phyloP scores from a whole-genome alignment of 139 green algal genomes.

The Micromonas commoda region DNA sequence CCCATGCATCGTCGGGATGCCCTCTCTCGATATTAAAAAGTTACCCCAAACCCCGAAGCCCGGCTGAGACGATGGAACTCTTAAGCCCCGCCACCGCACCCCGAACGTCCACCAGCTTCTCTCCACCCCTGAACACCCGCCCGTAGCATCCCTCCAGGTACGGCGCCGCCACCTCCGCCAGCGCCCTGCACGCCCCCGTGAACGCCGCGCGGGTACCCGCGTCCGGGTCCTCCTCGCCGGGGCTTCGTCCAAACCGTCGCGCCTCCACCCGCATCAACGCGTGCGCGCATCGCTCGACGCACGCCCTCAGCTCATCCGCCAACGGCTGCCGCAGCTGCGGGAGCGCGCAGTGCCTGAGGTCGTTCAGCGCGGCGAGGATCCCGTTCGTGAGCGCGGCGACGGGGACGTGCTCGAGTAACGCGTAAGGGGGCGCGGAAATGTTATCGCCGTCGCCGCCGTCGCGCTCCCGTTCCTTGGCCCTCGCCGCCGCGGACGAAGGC shows the following conservation, averaged over 20 bases:
- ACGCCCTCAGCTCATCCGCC: background rate
- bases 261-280: background rate
- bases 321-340: slow-evolving; percentile 26
- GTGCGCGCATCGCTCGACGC: background rate
- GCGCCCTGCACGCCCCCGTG: background rate
- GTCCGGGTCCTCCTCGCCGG: slow-evolving; percentile 1
- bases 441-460: slow-evolving; percentile 33
- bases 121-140: background rate
- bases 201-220: background rate
- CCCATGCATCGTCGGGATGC: no score
- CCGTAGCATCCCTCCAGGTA: slow-evolving; percentile 8
- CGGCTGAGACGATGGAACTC: no score
- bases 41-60: no score
- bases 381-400: slow-evolving; percentile 86
- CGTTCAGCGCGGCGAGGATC: slow-evolving; percentile 81
- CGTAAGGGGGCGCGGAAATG: slow-evolving; percentile 57
- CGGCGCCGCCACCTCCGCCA: slow-evolving; percentile 13
- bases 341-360: slow-evolving; percentile 86
- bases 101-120: background rate
- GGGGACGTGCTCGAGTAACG: slow-evolving; percentile 81
- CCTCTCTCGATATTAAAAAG: no score
- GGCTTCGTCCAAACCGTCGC: background rate
- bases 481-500: slow-evolving; percentile 36
- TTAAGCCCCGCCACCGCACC: background rate
- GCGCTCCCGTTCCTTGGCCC: slow-evolving; percentile 23